These are phyloP conservation scores for Xylaria flabelliformis DNA, from an alignment of 495 filamentous ascomycete species.

Conservation along the genomic window DNA sequence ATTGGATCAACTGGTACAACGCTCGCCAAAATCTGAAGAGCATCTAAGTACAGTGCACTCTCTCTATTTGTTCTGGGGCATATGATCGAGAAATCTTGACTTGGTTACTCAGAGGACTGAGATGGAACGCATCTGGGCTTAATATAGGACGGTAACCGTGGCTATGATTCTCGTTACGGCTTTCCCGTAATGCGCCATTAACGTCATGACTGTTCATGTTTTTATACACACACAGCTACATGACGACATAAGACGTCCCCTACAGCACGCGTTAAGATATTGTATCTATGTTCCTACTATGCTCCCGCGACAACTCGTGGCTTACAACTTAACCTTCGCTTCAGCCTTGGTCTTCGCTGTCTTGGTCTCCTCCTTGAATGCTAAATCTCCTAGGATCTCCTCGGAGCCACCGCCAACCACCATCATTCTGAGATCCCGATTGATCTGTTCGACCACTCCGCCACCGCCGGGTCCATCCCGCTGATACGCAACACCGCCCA, in stretches of 20 bases:
- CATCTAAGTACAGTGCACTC: background rate
- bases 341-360: slow-evolving; percentile 28
- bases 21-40: slow-evolving; percentile 12
- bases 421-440: slow-evolving; percentile 62
- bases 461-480: slow-evolving; percentile 56
- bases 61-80: background rate
- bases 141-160: background rate
- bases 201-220: background rate
- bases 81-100: background rate
- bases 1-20: slow-evolving; percentile 23
- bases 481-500: slow-evolving; percentile 65
- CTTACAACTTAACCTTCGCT: slow-evolving; percentile 9
- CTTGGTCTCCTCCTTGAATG: slow-evolving; percentile 54
- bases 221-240: too few species aligned
- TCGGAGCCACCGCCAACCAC: slow-evolving; percentile 65
- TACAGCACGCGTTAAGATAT: background rate
- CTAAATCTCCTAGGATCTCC: slow-evolving; percentile 63
- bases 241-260: background rate
- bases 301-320: background rate
- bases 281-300: background rate
- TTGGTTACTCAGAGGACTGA: background rate
- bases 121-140: background rate
- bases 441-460: slow-evolving; percentile 60
- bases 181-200: background rate
- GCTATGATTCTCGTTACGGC: background rate